Evolutionary conservation across 179 eudicot species (phyloP).

Genomic region (Drosera spatulata): DNA sequence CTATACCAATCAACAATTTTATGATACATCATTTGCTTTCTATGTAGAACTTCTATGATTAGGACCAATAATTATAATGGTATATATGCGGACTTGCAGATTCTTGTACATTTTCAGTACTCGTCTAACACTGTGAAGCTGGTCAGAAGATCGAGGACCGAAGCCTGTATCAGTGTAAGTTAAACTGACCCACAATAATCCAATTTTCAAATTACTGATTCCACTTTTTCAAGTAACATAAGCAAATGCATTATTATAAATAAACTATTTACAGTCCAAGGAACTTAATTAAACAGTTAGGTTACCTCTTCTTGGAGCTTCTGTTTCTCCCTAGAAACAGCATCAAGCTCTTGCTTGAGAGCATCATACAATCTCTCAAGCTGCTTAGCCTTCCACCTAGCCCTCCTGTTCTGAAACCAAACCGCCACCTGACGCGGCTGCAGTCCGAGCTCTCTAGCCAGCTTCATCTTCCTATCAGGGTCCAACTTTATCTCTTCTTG

Average conservation of each 20-base stretch:
- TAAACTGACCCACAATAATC: no score
- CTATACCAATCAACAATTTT: no score
- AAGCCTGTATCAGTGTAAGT: no score
- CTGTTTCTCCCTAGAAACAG: conserved; percentile 9
- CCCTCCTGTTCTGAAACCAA: no score
- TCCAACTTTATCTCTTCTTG: conserved; percentile 11
- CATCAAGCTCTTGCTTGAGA: conserved; percentile 17
- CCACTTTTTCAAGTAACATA: not conserved
- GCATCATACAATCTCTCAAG: conserved; percentile 7
- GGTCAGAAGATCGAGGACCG: no score
- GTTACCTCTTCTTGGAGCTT: not conserved
- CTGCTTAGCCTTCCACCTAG: not conserved
- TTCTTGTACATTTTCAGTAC: no score
- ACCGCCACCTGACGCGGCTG: conserved; percentile 1
- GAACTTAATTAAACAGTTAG: conserved; percentile 52
- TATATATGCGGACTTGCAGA: no score
- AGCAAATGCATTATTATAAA: not conserved
- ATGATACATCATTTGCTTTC: no score
- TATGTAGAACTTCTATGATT: no score
- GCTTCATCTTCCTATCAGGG: conserved; percentile 11
- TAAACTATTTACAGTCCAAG: conserved; percentile 40
- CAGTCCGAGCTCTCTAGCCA: conserved; percentile 6
- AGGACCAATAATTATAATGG: no score
- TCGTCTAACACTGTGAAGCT: no score
- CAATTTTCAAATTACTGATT: no score